Conservation (phyloP, 2,329 filamentous ascomycete species). For the Neofusicoccum kwambonambiense region DNA sequence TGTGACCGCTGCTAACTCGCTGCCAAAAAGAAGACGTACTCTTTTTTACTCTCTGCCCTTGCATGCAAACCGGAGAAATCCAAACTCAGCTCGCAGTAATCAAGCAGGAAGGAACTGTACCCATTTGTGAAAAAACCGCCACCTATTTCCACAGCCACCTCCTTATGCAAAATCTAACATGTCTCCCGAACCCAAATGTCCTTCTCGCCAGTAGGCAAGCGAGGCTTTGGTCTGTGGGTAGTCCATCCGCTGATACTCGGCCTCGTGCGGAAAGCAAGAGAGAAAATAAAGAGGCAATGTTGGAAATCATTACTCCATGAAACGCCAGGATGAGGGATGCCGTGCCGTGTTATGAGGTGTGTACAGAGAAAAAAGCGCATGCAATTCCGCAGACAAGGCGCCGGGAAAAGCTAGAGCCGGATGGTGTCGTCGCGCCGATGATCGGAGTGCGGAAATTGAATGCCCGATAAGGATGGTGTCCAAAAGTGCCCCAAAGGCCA, state of each 20-base stretch:
- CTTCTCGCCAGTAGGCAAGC: background rate
- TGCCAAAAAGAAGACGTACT: background rate
- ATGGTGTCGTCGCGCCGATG: background rate
- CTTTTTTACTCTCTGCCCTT: background rate
- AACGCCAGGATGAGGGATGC: conserved; percentile 12
- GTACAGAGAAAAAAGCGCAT: conserved; percentile 2
- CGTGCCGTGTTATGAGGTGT: conserved; percentile 10
- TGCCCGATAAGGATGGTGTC: conserved; percentile 4
- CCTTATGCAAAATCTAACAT: background rate
- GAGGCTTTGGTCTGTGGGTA: background rate
- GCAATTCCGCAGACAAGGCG: background rate
- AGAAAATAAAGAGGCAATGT: background rate
- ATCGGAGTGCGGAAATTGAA: conserved; percentile 6
- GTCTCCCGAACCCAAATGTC: background rate
- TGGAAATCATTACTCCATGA: conserved; percentile 1
- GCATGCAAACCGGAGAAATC: background rate
- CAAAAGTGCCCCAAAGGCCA: background rate
- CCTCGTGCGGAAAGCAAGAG: background rate
- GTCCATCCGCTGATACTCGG: background rate
- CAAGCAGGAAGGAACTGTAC: background rate
- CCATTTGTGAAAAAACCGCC: background rate
- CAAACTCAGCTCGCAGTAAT: background rate
- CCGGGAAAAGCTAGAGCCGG: background rate
- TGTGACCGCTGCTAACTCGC: too few relatives aligned
- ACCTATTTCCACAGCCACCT: background rate